Conservation (phyloP, 2,329 filamentous ascomycete species). For the Alternaria sp. region DNA sequence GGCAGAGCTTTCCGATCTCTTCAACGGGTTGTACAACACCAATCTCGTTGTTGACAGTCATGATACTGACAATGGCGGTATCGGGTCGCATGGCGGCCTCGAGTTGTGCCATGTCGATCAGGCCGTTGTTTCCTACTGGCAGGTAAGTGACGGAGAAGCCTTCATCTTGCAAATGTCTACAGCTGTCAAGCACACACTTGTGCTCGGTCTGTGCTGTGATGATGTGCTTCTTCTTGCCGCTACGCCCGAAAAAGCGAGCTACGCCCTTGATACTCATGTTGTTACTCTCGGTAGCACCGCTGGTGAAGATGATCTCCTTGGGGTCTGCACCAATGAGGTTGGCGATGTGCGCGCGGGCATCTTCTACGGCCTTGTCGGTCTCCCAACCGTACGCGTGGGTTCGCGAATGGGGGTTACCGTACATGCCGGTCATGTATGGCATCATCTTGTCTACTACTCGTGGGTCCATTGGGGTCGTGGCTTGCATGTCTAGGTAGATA, state of each 20-base stretch:
- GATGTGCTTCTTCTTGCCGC: constrained; percentile 97
- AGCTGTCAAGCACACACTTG: constrained; percentile 98
- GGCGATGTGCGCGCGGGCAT: constrained; percentile 83
- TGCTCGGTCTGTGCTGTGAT: constrained; percentile 98
- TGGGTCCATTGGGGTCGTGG: constrained; percentile 93
- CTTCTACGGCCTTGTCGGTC: constrained; percentile 90
- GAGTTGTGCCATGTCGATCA: constrained; percentile 82
- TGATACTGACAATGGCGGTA: constrained; percentile 91
- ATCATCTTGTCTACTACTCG: constrained; percentile 96
- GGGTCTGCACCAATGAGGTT: constrained; percentile 89
- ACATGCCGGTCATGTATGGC: constrained; percentile 89
- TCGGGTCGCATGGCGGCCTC: constrained; percentile 90
- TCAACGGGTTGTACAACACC: constrained; percentile 97
- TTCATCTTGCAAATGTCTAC: constrained; percentile 94
- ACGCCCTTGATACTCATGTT: constrained; percentile 99
- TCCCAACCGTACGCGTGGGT: constrained; percentile 99
- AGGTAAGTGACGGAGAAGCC: constrained; percentile 97
- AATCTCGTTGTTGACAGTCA: constrained; percentile 99
- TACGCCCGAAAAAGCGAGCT: constrained; percentile 89
- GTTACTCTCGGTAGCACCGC: constrained; percentile 96
- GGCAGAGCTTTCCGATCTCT: constrained; percentile 90
- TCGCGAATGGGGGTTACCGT: constrained; percentile 95
- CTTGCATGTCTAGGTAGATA: constrained; percentile 98
- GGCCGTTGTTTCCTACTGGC: constrained; percentile 84
- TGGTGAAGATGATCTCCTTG: constrained; percentile 99